These are phyloP conservation scores for Rhodamnia rubescens DNA, from an alignment of 345 rosid species.

Conservation along the genomic window DNA sequence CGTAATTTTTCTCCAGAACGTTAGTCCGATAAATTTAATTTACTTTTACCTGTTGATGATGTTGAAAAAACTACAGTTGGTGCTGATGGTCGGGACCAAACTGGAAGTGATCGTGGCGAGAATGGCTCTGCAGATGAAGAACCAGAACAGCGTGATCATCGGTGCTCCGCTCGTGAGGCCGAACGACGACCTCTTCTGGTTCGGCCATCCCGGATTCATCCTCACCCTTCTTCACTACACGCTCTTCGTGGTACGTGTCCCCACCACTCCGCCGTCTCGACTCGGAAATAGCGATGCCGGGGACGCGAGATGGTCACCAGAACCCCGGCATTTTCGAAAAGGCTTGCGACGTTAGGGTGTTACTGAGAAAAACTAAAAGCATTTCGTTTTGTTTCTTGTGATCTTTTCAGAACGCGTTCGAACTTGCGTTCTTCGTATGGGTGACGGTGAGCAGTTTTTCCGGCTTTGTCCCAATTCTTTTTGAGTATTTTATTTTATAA, in stretches of 20 bases:
- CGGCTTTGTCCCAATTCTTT: neutral
- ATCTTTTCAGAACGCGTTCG: conserved; percentile 62
- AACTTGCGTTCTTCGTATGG: conserved; percentile 60
- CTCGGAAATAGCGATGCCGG: neutral
- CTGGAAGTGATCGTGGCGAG: conserved; percentile 47
- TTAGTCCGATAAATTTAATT: neutral
- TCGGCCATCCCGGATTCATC: conserved; percentile 31
- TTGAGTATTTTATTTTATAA: neutral
- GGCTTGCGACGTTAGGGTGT: neutral
- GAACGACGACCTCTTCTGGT: conserved; percentile 52
- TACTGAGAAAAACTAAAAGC: neutral
- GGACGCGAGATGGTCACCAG: neutral
- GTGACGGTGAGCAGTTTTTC: conserved; percentile 31
- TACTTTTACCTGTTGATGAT: neutral
- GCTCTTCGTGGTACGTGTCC: conserved; percentile 28
- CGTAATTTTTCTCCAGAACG: neutral
- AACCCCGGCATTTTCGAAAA: neutral
- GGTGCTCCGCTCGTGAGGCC: conserved; percentile 42
- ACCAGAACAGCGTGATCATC: conserved; percentile 25
- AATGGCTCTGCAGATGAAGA: conserved; percentile 36
- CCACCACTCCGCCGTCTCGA: too few species aligned
- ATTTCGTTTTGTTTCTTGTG: neutral
- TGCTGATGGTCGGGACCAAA: conserved; percentile 35
- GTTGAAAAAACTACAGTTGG: conserved; percentile 15
- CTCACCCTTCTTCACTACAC: conserved; percentile 39